These are phyloP conservation scores for Neurospora tetrasperma DNA, from an alignment of 495 filamentous ascomycete species.

Conservation along the genomic window DNA sequence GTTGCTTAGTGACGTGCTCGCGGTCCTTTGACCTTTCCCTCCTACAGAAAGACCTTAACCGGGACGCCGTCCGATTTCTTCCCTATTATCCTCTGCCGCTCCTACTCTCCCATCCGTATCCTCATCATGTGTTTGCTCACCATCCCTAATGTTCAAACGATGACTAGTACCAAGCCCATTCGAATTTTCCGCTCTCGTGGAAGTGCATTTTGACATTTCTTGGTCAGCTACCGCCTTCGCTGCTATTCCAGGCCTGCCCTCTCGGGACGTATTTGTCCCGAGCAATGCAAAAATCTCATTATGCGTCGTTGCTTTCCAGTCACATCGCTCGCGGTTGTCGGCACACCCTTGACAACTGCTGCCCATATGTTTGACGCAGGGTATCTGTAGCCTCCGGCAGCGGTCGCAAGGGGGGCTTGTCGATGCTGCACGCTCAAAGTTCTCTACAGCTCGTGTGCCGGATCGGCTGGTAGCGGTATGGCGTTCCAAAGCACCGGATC, in stretches of 20 bases:
- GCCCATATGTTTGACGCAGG: conserved; percentile 66
- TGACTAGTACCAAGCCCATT: background rate
- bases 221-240: background rate
- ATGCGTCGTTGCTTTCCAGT: conserved; percentile 66
- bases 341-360: conserved; percentile 82
- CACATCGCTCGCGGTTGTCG: conserved; percentile 78
- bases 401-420: conserved; percentile 75
- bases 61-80: background rate
- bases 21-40: background rate
- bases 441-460: conserved; percentile 67
- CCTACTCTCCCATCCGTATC: background rate
- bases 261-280: background rate
- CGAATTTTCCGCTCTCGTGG: background rate
- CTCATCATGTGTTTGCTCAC: background rate
- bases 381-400: conserved; percentile 67
- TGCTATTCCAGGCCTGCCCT: background rate
- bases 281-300: conserved; percentile 26
- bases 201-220: background rate
- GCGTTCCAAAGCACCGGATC: background rate
- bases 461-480: conserved; percentile 34
- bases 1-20: background rate
- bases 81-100: background rate
- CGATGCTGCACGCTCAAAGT: conserved; percentile 56
- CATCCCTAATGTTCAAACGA: background rate
- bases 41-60: background rate